Conservation (phyloP, 768 basidiomycete genomes). For the Leucogyrophana mollusca region DNA sequence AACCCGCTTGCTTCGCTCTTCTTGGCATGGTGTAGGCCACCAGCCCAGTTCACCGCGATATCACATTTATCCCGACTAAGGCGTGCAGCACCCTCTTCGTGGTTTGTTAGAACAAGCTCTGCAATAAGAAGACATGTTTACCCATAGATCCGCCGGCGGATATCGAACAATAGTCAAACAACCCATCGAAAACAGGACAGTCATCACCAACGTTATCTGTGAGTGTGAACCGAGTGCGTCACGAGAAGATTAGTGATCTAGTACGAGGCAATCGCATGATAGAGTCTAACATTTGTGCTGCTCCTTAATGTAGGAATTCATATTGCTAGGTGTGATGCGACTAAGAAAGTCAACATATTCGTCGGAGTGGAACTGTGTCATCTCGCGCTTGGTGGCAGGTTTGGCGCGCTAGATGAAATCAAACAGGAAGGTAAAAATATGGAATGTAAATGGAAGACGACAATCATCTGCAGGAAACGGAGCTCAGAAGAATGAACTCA, state of each 20-base stretch:
- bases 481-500: conserved; percentile 41
- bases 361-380: conserved; percentile 99
- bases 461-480: conserved; percentile 1
- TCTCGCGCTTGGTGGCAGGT: conserved; percentile 98
- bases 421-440: neutral
- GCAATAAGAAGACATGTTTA: conserved; percentile 34
- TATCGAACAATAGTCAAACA: conserved; percentile 99
- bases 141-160: conserved; percentile 99
- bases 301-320: conserved; percentile 90
- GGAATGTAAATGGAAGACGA: neutral
- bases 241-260: neutral
- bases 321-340: conserved; percentile 92
- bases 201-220: conserved; percentile 98
- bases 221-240: neutral
- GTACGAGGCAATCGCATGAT: neutral
- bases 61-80: conserved; percentile 96
- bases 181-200: conserved; percentile 96
- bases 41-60: conserved; percentile 99
- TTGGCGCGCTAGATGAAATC: conserved; percentile 78
- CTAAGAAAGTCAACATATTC: conserved; percentile 98
- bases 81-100: conserved; percentile 91
- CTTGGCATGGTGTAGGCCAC: conserved; percentile 97
- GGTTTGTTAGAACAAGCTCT: conserved; percentile 6
- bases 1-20: conserved; percentile 99
- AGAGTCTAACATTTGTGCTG: conserved; percentile 88